A percentile compares a stretch with the other conserved stretches of the same genome.
Conservation (phyloP, 768 basidiomycete species). For the Suillus subaureus region DNA sequence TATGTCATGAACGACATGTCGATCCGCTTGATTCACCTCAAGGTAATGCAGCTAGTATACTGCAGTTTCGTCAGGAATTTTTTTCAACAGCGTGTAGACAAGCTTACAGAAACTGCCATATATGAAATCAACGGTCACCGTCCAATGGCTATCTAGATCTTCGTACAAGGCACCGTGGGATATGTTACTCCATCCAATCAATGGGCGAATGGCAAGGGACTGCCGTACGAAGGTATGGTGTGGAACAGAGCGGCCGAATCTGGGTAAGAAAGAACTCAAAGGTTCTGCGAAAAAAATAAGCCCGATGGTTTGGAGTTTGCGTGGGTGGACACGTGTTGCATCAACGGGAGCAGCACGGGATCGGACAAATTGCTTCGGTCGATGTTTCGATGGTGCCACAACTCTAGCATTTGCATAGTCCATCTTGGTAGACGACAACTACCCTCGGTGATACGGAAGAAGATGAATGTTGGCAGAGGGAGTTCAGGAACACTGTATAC, state of each 20-base stretch:
- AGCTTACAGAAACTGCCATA: background rate
- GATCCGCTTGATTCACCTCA: background rate
- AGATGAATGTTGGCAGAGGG: background rate
- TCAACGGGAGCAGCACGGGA: too few species aligned
- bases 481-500: too few species aligned
- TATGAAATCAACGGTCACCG: background rate
- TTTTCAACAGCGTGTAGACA: background rate
- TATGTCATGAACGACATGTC: background rate
- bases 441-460: background rate
- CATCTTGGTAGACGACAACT: background rate
- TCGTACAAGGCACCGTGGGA: background rate
- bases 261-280: background rate
- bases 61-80: background rate
- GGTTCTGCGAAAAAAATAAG: too few species aligned
- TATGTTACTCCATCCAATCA: background rate
- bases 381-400: too few species aligned
- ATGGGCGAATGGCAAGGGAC: background rate
- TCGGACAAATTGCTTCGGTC: too few species aligned
- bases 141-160: background rate
- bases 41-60: background rate
- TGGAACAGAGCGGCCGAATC: background rate
- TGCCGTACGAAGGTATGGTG: background rate
- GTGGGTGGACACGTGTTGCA: too few species aligned
- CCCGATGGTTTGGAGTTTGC: too few species aligned
- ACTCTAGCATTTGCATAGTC: background rate